Evolutionary conservation across 2,329 filamentous ascomycete species (phyloP).

Genomic region (Cladosporium austrohemisphaericum): DNA sequence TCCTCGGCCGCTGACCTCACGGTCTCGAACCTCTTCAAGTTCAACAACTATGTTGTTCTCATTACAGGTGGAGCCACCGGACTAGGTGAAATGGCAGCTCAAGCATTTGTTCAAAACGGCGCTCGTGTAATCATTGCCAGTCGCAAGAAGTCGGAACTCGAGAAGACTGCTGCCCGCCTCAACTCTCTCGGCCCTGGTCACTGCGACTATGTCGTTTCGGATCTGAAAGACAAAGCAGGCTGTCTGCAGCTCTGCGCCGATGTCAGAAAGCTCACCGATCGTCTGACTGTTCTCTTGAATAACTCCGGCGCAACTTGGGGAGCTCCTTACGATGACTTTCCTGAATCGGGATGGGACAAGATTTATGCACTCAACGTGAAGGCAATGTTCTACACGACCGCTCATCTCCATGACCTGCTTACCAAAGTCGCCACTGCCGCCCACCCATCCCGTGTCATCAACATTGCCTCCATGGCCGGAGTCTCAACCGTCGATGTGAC

Average conservation of each 20-base stretch:
- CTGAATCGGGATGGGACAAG: slow-evolving; percentile 56
- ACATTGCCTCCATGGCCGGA: slow-evolving; percentile 46
- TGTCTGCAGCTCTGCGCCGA: slow-evolving; percentile 40
- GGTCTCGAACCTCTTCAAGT: slow-evolving; percentile 33
- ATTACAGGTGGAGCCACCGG: slow-evolving; percentile 46
- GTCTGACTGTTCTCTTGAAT: slow-evolving; percentile 45
- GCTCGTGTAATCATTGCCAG: slow-evolving; percentile 41
- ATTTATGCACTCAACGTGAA: slow-evolving; percentile 37
- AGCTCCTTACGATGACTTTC: slow-evolving; percentile 56
- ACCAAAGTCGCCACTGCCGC: slow-evolving; percentile 39
- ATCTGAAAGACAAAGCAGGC: slow-evolving; percentile 44
- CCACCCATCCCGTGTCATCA: slow-evolving; percentile 44
- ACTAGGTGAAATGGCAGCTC: slow-evolving; percentile 46
- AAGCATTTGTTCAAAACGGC: slow-evolving; percentile 45
- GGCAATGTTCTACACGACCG: slow-evolving; percentile 45
- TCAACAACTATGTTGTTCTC: slow-evolving; percentile 38
- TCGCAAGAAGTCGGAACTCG: slow-evolving; percentile 44
- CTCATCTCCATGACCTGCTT: slow-evolving; percentile 43
- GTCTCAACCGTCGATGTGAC: slow-evolving; percentile 46
- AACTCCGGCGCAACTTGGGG: slow-evolving; percentile 47
- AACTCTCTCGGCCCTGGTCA: slow-evolving; percentile 43
- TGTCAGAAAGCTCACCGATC: slow-evolving; percentile 43
- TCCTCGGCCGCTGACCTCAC: slow-evolving; percentile 28
- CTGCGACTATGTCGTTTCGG: slow-evolving; percentile 45
- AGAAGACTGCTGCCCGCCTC: slow-evolving; percentile 39